Evolutionary conservation across 108 stramenopile species (phyloP).

Genomic region (Schizochytrium sp.): DNA sequence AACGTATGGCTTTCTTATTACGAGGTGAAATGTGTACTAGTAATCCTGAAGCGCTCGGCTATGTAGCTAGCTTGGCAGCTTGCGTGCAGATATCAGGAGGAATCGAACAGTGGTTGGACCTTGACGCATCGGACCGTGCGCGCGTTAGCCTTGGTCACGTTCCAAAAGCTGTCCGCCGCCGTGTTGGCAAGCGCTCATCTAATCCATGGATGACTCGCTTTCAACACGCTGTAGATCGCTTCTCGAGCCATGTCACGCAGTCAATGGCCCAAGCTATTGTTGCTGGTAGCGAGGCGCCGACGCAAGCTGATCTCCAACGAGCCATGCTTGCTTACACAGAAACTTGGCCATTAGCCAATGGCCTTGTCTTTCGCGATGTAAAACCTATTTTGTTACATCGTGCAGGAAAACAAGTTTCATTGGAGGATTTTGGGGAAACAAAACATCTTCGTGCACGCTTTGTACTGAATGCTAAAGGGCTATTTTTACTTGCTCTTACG

Average conservation of each 20-base stretch:
- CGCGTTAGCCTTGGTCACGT: slow-evolving; percentile 15
- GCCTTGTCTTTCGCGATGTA: background rate
- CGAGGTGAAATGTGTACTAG: slow-evolving; percentile 35
- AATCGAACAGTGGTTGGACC: slow-evolving; percentile 5
- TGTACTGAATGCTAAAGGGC: slow-evolving; percentile 20
- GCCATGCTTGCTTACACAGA: slow-evolving; percentile 35
- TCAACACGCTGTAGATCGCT: slow-evolving; percentile 24
- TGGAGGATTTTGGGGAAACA: slow-evolving; percentile 24
- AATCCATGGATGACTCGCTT: slow-evolving; percentile 34
- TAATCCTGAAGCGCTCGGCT: slow-evolving; percentile 38
- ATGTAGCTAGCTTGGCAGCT: slow-evolving; percentile 27
- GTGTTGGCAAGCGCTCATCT: slow-evolving; percentile 37
- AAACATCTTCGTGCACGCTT: background rate
- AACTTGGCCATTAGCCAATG: slow-evolving; percentile 27
- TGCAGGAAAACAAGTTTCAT: background rate
- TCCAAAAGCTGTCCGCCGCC: slow-evolving; percentile 4
- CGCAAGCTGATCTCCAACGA: slow-evolving; percentile 22
- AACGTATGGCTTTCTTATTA: background rate
- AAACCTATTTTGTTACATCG: background rate
- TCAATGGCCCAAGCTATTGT: slow-evolving; percentile 20
- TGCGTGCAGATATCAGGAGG: slow-evolving; percentile 20
- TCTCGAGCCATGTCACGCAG: background rate
- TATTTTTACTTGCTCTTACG: slow-evolving; percentile 47
- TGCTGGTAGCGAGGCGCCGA: background rate
- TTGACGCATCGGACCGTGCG: slow-evolving; percentile 31